Percentiles rank a stretch among this genome's conserved stretches.
Evolutionary conservation across 768 basidiomycete genomes (phyloP).

Genomic region (Termitomyces bulborhizus): DNA sequence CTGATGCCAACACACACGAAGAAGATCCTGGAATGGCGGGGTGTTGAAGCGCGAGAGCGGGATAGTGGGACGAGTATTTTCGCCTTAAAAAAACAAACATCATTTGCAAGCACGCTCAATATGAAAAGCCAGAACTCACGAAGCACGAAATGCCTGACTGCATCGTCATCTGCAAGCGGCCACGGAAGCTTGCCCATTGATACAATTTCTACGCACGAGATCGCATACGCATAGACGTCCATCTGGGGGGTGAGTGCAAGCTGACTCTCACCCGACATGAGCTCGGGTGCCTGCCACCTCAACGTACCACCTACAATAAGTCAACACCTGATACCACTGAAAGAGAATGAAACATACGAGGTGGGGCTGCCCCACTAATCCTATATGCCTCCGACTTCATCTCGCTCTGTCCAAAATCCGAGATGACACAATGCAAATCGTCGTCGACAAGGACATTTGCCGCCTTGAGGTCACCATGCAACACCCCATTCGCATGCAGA

Average conservation of each 20-base stretch:
- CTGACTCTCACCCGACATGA: constrained; percentile 30
- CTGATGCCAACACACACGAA: constrained; percentile 52
- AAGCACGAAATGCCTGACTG: constrained; percentile 45
- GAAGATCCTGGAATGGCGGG: constrained; percentile 32
- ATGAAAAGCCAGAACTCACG: constrained; percentile 25
- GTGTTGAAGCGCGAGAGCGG: constrained; percentile 30
- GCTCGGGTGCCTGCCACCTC: constrained; percentile 70
- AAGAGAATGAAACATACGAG: constrained; percentile 31
- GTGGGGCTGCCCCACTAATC: constrained; percentile 44
- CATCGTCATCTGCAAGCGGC: constrained; percentile 42
- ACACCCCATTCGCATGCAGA: constrained; percentile 57
- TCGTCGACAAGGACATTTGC: constrained; percentile 76
- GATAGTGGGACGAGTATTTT: constrained; percentile 45
- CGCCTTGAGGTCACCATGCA: constrained; percentile 83
- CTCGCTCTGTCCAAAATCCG: constrained; percentile 81
- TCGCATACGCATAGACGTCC: constrained; percentile 68
- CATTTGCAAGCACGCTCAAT: too few species aligned
- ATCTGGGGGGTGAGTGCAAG: constrained; percentile 39
- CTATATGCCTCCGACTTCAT: constrained; percentile 68
- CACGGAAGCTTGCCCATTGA: constrained; percentile 59
- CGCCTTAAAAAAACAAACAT: constrained; percentile 25
- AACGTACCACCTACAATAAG: constrained; percentile 47
- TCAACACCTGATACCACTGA: not conserved
- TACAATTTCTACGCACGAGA: constrained; percentile 59
- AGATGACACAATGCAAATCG: constrained; percentile 58